Evolutionary conservation across 2,329 filamentous ascomycete species (phyloP).

Genomic region (Colletotrichum musae): DNA sequence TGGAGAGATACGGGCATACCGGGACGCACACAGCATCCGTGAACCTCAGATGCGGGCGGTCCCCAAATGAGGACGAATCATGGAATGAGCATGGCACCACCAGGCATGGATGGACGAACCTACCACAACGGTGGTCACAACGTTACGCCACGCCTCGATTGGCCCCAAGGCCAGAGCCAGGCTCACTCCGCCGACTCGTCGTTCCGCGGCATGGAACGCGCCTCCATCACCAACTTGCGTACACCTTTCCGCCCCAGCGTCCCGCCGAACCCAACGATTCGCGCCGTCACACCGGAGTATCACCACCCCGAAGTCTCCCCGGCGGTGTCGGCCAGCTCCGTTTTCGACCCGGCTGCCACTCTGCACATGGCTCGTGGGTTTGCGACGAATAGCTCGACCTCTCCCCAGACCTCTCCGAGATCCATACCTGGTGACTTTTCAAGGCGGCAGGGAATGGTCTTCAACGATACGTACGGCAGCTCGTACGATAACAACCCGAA

Average conservation of each 20-base stretch:
- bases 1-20: conserved; percentile 14
- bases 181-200: conserved; percentile 40
- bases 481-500: conserved; percentile 63
- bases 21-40: conserved; percentile 14
- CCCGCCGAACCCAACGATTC: conserved; percentile 63
- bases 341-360: conserved; percentile 25
- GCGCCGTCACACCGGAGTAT: conserved; percentile 76
- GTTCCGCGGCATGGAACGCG: conserved; percentile 50
- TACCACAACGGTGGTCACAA: conserved; percentile 55
- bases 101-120: conserved; percentile 62
- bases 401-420: conserved; percentile 63
- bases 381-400: conserved; percentile 48
- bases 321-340: conserved; percentile 22
- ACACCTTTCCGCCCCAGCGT: conserved; percentile 52
- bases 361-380: conserved; percentile 47
- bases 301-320: conserved; percentile 35
- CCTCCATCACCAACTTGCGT: conserved; percentile 53
- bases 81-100: conserved; percentile 62
- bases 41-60: conserved; percentile 36
- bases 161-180: conserved; percentile 49
- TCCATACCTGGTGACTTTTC: conserved; percentile 61
- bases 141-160: conserved; percentile 52
- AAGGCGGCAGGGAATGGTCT: conserved; percentile 72
- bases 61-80: conserved; percentile 55
- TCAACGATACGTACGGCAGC: conserved; percentile 68